A percentile compares a stretch with the other conserved stretches of the same genome.
phyloP scores from a whole-genome alignment of 257 asterid species.

The Primulina tabacum region DNA sequence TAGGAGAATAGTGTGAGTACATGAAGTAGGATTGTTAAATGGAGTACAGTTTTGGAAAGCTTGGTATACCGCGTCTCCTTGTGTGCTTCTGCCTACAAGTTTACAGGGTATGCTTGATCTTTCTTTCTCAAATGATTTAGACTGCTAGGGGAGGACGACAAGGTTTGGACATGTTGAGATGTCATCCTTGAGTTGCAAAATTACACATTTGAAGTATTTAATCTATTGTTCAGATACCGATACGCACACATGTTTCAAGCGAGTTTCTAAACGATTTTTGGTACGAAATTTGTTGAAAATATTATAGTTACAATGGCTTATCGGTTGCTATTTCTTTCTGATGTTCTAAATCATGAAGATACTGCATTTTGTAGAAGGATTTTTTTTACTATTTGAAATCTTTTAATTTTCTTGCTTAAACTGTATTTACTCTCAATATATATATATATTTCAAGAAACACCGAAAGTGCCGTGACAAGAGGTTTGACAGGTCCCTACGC shows the following conservation, averaged over 20 bases:
- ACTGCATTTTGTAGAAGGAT: background rate
- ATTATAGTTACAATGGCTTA: background rate
- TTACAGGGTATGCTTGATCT: background rate
- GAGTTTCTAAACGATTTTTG: background rate
- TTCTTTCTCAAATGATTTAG: background rate
- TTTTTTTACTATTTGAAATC: background rate
- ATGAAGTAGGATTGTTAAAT: conserved; percentile 1
- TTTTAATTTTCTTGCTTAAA: no score
- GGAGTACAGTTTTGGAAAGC: background rate
- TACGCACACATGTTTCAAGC: no score
- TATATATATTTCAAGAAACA: no score
- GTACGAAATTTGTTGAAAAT: background rate
- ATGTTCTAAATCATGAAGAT: no score
- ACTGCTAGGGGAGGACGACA: background rate
- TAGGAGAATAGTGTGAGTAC: conserved; percentile 2
- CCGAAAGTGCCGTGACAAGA: no score
- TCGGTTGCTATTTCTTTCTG: background rate
- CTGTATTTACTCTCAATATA: no score
- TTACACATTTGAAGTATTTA: no score
- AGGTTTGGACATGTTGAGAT: background rate
- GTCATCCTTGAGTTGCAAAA: background rate
- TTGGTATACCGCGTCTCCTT: background rate
- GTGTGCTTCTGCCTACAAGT: background rate
- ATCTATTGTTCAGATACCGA: background rate
- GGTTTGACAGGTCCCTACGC: no score